Evolutionary conservation across 768 basidiomycete genomes (phyloP), one percentile per base, ranked within the genome.

Genomic region (Lyophyllum atratum): DNA sequence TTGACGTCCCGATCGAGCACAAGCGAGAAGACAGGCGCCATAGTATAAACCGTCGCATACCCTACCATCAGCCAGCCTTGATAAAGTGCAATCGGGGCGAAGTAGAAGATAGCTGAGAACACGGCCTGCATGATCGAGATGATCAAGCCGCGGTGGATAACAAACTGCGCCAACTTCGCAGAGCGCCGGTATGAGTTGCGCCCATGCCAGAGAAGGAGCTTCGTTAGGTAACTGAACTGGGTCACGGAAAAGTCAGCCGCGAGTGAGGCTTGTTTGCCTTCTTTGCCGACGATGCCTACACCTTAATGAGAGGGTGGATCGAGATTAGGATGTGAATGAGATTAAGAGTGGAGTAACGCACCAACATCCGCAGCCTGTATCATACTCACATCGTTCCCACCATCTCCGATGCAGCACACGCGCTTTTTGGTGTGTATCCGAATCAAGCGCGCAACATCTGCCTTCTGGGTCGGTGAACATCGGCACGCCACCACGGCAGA

Each of bases 341-440:
- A 24, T 43, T 22, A 45, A 42, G 11, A 29, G 29, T 29, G 4
- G 24, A 3, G 17, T 19, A 8, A 85, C 93, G 69, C 47, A 94
- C 95, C 96, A 56, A 99, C 95, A 66, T 98, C 94, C 2, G 97
- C 97, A 1, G 97, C 97, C 68, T 98, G 97, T 59, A 99, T 99
- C 97, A 99, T 99, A 70, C 92, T 94, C 60, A 99, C 97, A 69
- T 99, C 97, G 70, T 99, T 99, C 4, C 97, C 97, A 31, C 97
- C 97, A 74, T 99, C 97, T 2, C 97, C 97, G 56, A 98, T 98
- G 68, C 97, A 98, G 71, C 96, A 98, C 0, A 99, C 96, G 0
- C 96, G 86, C 72, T 98, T 98, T 74, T 86, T 90, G 2, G 96
- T 97, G 68, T 88, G 87, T 17, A 83, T 79, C 7, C 97, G 88